Conservation (phyloP, 805 yeast genomes). For the Clavispora asparagi region DNA sequence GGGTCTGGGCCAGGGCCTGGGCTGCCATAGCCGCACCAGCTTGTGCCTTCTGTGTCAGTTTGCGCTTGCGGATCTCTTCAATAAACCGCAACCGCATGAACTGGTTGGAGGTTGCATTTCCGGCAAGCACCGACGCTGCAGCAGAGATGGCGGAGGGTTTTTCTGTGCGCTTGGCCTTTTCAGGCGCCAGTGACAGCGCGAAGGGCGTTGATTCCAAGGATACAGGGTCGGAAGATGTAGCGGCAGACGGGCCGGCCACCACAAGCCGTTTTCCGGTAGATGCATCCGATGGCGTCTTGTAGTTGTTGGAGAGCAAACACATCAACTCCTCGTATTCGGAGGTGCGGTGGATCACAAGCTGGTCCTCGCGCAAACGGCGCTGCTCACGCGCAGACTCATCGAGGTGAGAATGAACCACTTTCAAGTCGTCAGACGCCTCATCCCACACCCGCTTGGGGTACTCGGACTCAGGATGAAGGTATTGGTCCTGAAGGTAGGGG, state of each 20-base stretch:
- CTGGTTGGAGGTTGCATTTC: conserved; percentile 46
- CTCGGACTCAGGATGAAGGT: conserved; percentile 43
- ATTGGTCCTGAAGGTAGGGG: conserved; percentile 51
- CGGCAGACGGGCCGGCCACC: conserved; percentile 28
- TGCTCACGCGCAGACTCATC: conserved; percentile 21
- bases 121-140: conserved; percentile 16
- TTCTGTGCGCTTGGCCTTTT: conserved; percentile 4
- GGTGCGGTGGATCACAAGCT: conserved; percentile 55
- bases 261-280: conserved; percentile 33
- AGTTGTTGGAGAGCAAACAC: conserved; percentile 43
- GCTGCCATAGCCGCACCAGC: conserved; percentile 39
- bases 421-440: conserved; percentile 28
- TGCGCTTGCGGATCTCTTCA: conserved; percentile 75
- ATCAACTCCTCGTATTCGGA: conserved; percentile 84
- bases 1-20: conserved; percentile 18
- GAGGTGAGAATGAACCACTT: conserved; percentile 27
- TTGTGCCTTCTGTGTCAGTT: conserved; percentile 40
- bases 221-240: conserved; percentile 10
- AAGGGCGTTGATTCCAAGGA: conserved; percentile 15
- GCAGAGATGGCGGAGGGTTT: conserved; percentile 7
- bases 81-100: conserved; percentile 84
- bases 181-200: conserved; percentile 5
- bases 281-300: conserved; percentile 34
- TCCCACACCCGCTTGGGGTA: conserved; percentile 44
- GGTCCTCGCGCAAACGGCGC: conserved; percentile 39